Evolutionary conservation across 306 rosid species (phyloP), one percentile per base, ranked within the genome.

Genomic region (Prunus davidiana): DNA sequence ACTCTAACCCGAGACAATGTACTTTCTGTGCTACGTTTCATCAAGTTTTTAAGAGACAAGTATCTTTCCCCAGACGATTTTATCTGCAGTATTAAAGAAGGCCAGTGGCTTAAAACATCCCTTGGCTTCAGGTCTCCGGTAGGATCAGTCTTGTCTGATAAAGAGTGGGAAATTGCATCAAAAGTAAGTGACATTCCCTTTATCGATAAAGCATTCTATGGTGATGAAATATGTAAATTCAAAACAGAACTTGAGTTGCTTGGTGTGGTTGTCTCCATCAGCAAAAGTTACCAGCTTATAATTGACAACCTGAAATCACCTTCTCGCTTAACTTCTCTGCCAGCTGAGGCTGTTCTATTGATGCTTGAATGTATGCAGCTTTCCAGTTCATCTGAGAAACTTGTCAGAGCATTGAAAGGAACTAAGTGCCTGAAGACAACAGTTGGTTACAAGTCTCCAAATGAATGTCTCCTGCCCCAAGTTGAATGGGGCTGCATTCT

Each of bases 171-270:
- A 67, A 72, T 80, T 78, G 97, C 93, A 0, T 81, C 86, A 1
- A 81, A 82, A 80, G 71, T 93, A 12, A 82, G 97, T 72, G 71
- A 77, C 19, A 82, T 93, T 77, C 98, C 98, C 32, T 91, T 87
- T 79, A 80, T 91, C 14, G 90, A 93, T 64, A 8, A 52, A 12
- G 71, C 24, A 12, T 82, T 81, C 74, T 91, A 79, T 38, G 91
- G 98, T 49, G 68, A 60, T 5, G 92, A 89, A 62, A 87, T 91
- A 16, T 34, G 28, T 22, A 2, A 18, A 10, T 93, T 81, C 71
- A 56, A 74, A 64, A 76, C 71, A 46, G 98, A 85, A 78, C 92
- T 93, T 24, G 41, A 54, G 82, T 85, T 87, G 86, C 80, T 93
- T 16, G 96, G 92, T 18, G 98, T 88, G 60, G 64, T 76, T 9